Evolutionary conservation across 2,329 filamentous ascomycete genomes (phyloP), one percentile per base, ranked within the genome.

Genomic region (Sphaerostilbella broomeana): DNA sequence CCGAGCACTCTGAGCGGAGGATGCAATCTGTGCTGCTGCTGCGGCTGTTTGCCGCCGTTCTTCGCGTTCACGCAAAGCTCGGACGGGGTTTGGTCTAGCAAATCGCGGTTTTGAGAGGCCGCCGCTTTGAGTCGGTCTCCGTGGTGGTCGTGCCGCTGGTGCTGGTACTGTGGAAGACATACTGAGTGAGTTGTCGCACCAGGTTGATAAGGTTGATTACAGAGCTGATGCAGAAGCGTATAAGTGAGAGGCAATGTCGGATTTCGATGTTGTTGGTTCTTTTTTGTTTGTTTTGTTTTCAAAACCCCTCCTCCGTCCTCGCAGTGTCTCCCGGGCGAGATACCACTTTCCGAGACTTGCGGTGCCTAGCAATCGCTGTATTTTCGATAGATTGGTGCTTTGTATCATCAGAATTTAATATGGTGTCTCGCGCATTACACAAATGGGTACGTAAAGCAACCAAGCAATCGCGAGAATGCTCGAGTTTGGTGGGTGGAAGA

Each of bases 31-130:
- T 20, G 52, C 45, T 9, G 55, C 51, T 4, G 55, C 48, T 5
- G 55, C 52, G 29, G 54, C 55, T 3, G 61, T 62, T 44, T 63
- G 60, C 35, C 65, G 65, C 13, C 65, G 63, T 53, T 69, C 67
- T 47, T 70, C 64, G 26, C 68, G 67, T 49, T 75, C 71, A 37
- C 71, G 67, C 55, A 75, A 68, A 32, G 70, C 71, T 39, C 71
- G 68, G 44, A 68, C 61, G 15, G 68, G 61, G 39, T 70, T 72
- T n/a, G 69, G 55, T 29, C 67, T 54, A 46, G 60, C 59, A 42
- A 66, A 69, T 45, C 59, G 64, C 22, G 60, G 68, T 60, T 59
- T 65, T 44, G 51, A 56, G 30, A 48, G 47, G 38, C 39, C 49
- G 44, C 38, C 42, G 41, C 52, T 55, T 50, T 29, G 53, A 46